These are phyloP conservation scores for Aplosporella prunicola DNA, from an alignment of 2,329 filamentous ascomycete genomes.

Conservation along the genomic window DNA sequence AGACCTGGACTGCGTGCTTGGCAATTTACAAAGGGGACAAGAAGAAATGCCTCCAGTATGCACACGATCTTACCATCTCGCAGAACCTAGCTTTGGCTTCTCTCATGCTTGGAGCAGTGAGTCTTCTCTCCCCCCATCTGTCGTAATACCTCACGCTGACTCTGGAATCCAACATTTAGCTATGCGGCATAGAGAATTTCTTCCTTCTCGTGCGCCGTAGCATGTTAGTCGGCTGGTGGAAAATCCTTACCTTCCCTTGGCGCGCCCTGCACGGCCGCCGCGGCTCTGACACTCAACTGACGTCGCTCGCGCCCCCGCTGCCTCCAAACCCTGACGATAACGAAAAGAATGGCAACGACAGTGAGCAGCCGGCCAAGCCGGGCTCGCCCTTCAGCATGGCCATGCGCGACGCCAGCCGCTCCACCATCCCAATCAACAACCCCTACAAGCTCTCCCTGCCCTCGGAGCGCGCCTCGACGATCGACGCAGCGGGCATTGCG, in stretches of 20 bases:
- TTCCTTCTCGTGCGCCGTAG: constrained; percentile 21
- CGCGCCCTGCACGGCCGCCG: constrained; percentile 8
- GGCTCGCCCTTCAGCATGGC: not conserved
- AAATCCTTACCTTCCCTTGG: constrained; percentile 15
- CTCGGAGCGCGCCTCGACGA: constrained; percentile 2
- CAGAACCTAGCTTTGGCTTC: constrained; percentile 15
- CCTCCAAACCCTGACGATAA: constrained; percentile 13
- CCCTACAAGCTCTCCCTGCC: constrained; percentile 7
- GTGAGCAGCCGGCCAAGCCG: not conserved
- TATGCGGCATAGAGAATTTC: constrained; percentile 29
- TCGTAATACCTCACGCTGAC: not conserved
- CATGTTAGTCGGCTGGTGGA: constrained; percentile 21
- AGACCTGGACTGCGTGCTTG: constrained; percentile 20
- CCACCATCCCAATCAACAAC: not conserved
- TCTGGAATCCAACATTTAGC: constrained; percentile 20
- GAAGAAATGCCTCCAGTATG: constrained; percentile 19
- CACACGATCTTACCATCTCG: constrained; percentile 17
- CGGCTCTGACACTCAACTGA: constrained; percentile 2
- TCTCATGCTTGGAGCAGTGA: constrained; percentile 21
- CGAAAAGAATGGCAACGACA: not conserved
- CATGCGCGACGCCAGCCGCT: not conserved
- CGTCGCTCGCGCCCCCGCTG: constrained; percentile 15
- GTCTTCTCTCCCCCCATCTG: constrained; percentile 6
- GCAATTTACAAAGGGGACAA: constrained; percentile 17
- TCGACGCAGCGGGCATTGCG: not conserved